A percentile compares a stretch with the other conserved stretches of the same genome.
phyloP scores from a whole-genome alignment of 768 basidiomycete genomes.

The Lactifluus subvellereus region DNA sequence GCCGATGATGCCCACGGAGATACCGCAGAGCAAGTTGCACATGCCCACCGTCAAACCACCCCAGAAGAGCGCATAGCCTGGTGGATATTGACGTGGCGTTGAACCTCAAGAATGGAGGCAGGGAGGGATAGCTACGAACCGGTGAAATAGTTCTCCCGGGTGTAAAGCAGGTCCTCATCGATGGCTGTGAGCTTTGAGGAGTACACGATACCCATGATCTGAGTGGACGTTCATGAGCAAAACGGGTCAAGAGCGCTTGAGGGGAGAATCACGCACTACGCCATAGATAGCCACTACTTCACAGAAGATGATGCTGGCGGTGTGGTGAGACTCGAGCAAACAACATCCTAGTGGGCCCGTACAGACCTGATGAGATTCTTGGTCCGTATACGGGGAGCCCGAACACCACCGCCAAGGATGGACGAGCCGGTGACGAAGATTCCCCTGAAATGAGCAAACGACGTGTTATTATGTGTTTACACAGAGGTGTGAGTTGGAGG shows the following conservation, averaged over 20 bases:
- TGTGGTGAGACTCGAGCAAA: neutral
- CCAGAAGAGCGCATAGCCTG: conserved; percentile 94
- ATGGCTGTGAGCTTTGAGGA: conserved; percentile 69
- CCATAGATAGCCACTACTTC: conserved; percentile 99
- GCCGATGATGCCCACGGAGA: conserved; percentile 92
- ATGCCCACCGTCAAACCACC: conserved; percentile 90
- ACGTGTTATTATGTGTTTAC: neutral
- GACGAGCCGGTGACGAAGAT: conserved; percentile 97
- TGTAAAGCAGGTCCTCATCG: conserved; percentile 66
- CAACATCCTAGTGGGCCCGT: neutral
- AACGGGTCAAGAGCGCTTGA: conserved; percentile 1
- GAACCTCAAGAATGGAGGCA: no score
- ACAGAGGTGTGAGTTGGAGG: no score
- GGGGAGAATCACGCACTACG: conserved; percentile 48
- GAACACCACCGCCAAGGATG: conserved; percentile 92
- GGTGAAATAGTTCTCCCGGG: conserved; percentile 86
- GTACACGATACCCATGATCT: conserved; percentile 97
- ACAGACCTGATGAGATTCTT: conserved; percentile 94
- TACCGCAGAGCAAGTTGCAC: conserved; percentile 92
- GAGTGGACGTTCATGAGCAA: conserved; percentile 27
- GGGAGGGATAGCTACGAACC: conserved; percentile 38
- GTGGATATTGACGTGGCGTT: conserved; percentile 4
- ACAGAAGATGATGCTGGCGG: conserved; percentile 90
- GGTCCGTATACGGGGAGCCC: conserved; percentile 88
- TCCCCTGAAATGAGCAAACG: conserved; percentile 55